Evolutionary conservation across 1,284 basidiomycete species (phyloP), one percentile per base, ranked within the genome.

Genomic region (Cryptococcus neoformans): DNA sequence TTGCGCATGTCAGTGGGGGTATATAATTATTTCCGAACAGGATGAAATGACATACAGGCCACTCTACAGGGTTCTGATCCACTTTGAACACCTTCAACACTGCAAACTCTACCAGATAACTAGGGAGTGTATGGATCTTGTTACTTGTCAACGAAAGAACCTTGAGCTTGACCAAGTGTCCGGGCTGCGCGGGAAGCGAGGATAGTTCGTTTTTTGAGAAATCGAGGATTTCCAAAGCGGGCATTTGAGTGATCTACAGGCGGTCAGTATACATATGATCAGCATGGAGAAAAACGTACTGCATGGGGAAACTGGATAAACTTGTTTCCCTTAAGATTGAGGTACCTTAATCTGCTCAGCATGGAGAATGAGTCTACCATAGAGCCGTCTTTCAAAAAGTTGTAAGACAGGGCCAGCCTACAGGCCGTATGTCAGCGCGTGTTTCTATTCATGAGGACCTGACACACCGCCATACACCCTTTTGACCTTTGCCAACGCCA

Each of bases 191-290:
- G 8, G 95, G 95, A 40, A 98, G 79, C 49, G 82, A 80, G 68
- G 84, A 86, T 69, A 99, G 85, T 79, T 88, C 92, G 80, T 99
- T 99, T 63, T 91, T 87, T 64, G 91, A 93, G 49, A 99, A 83
- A 76, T 99, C 95, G 59, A 99, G 81, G 56, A 95, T 96, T 78
- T 99, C 94, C 60, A 99, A 82, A 4, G 88, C 87, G 6, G 89
- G 85, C 80, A 99, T 87, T 21, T 85, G 80, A 53, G 89, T 90
- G 53, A 97, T 82, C 92, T 96, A 65, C 50, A 37, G 58, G 45
- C 35, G 46, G 46, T 44, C 28, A 48, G 21, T 17, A 44, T 36
- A 45, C 34, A 21, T 44, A 28, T 12, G 10, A 44, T 16, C 1
- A 9, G 28, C 37, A 37, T 34, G 12, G 41, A 36, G 40, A 10